Percentiles rank a stretch among this genome's conserved stretches.
phyloP scores from a whole-genome alignment of 768 basidiomycete species.

The Psilocybe sp. region DNA sequence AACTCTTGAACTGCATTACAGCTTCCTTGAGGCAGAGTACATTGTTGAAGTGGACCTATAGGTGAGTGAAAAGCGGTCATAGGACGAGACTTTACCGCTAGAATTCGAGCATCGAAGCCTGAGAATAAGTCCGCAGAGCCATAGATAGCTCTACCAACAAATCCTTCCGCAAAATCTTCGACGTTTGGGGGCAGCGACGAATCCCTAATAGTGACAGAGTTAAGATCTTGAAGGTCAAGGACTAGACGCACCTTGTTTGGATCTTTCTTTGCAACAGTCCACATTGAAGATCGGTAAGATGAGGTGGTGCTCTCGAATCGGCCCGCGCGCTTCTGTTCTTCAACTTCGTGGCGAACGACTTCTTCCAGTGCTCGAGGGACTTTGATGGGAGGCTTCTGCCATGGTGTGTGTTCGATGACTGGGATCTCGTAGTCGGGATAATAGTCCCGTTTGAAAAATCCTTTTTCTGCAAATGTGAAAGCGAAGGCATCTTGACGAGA shows the following conservation, averaged over 20 bases:
- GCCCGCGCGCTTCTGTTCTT: slow-evolving; percentile 12
- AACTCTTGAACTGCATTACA: slow-evolving; percentile 34
- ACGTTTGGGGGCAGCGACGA: slow-evolving; percentile 19
- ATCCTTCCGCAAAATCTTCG: slow-evolving; percentile 23
- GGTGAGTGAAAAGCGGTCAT: slow-evolving; percentile 30
- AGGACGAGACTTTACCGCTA: slow-evolving; percentile 23
- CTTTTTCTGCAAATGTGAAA: slow-evolving; percentile 17
- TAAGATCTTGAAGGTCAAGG: slow-evolving; percentile 29
- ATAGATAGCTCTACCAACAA: slow-evolving; percentile 19
- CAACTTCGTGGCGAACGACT: slow-evolving; percentile 19
- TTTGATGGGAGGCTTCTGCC: slow-evolving; percentile 15
- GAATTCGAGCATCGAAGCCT: slow-evolving; percentile 27
- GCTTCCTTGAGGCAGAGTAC: slow-evolving; percentile 27
- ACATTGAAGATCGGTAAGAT: slow-evolving; percentile 20
- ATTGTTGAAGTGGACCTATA: slow-evolving; percentile 17
- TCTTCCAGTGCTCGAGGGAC: slow-evolving; percentile 19
- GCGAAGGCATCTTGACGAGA: slow-evolving; percentile 13
- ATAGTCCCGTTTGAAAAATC: slow-evolving; percentile 26
- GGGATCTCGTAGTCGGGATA: slow-evolving; percentile 31
- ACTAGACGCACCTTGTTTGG: slow-evolving; percentile 23
- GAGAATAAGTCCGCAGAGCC: slow-evolving; percentile 25
- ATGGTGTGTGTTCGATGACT: slow-evolving; percentile 29
- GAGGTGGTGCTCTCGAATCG: slow-evolving; percentile 20
- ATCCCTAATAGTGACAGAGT: slow-evolving; percentile 25
- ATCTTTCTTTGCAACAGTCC: slow-evolving; percentile 23